Percentiles rank a stretch among this genome's conserved stretches.
phyloP scores from a whole-genome alignment of 495 filamentous ascomycete species.

The Hypoxylon fragiforme region DNA sequence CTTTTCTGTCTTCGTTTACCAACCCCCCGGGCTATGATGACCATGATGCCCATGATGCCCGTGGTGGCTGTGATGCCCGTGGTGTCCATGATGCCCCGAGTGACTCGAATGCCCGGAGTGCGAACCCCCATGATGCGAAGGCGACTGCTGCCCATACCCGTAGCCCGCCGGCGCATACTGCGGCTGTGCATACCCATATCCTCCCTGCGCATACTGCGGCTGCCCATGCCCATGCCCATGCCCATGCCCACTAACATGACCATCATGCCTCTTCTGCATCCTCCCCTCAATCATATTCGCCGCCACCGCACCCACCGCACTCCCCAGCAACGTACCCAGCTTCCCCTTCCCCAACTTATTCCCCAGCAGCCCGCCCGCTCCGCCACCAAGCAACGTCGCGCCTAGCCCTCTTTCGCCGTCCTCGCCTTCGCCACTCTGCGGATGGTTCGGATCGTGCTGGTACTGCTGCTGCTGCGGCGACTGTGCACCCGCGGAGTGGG shows the following conservation, averaged over 20 bases:
- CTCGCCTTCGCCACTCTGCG: slow-evolving; percentile 26
- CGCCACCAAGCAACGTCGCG: slow-evolving; percentile 57
- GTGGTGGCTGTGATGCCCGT: slow-evolving; percentile 12
- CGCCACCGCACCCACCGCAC: slow-evolving; percentile 58
- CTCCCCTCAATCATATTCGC: slow-evolving; percentile 58
- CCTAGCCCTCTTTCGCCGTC: slow-evolving; percentile 58
- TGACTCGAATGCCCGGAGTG: no score
- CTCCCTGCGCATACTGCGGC: slow-evolving; percentile 9
- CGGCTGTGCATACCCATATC: no score
- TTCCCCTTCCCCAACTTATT: slow-evolving; percentile 51
- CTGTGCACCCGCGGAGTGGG: slow-evolving; percentile 35
- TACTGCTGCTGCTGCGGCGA: slow-evolving; percentile 4
- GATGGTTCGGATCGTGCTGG: slow-evolving; percentile 22
- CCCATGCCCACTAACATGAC: neutral
- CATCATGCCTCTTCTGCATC: slow-evolving; percentile 42
- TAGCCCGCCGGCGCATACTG: neutral
- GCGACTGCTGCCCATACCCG: slow-evolving; percentile 2
- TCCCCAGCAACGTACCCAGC: slow-evolving; percentile 53
- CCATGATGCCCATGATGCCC: slow-evolving; percentile 24
- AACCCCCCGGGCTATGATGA: neutral
- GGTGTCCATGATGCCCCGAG: slow-evolving; percentile 12
- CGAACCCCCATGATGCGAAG: slow-evolving; percentile 13
- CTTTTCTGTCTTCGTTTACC: neutral
- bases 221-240: slow-evolving; percentile 17
- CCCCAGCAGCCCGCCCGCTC: slow-evolving; percentile 55